Evolutionary conservation across 2,329 filamentous ascomycete genomes (phyloP).

Genomic region (Thielaviopsis ethacetica): DNA sequence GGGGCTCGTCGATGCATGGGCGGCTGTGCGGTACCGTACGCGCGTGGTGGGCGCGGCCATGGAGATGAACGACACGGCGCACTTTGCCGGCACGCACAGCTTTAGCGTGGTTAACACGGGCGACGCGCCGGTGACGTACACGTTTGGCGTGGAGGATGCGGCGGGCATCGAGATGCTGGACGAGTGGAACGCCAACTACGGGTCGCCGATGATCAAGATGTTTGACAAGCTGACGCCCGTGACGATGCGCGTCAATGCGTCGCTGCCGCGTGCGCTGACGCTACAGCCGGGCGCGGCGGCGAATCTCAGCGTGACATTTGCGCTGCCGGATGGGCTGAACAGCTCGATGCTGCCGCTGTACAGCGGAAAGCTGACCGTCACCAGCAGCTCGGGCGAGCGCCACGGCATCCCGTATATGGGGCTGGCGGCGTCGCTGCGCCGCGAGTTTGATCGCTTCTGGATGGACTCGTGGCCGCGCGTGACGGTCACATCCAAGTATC

Average conservation of each 20-base stretch:
- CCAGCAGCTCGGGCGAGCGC: conserved; percentile 23
- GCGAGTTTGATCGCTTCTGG: conserved; percentile 7
- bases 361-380: conserved; percentile 27
- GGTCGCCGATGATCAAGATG: conserved; percentile 6
- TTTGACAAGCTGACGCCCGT: conserved; percentile 5
- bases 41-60: conserved; percentile 27
- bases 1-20: conserved; percentile 30
- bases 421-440: conserved; percentile 1
- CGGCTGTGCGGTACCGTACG: conserved; percentile 26
- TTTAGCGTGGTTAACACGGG: conserved; percentile 29
- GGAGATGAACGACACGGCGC: conserved; percentile 30
- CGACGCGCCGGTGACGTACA: conserved; percentile 24
- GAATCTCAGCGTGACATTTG: conserved; percentile 16
- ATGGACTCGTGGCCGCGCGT: conserved; percentile 4
- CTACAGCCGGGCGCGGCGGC: background rate
- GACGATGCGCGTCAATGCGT: background rate
- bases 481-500: background rate
- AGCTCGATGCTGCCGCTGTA: conserved; percentile 25
- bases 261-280: background rate
- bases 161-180: conserved; percentile 7
- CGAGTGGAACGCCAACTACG: background rate
- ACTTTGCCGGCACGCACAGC: conserved; percentile 22
- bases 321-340: conserved; percentile 15
- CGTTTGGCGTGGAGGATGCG: conserved; percentile 22
- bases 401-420: conserved; percentile 25